Conservation (phyloP, 2,329 filamentous ascomycete species). For the Ceratocystis albifundus region DNA sequence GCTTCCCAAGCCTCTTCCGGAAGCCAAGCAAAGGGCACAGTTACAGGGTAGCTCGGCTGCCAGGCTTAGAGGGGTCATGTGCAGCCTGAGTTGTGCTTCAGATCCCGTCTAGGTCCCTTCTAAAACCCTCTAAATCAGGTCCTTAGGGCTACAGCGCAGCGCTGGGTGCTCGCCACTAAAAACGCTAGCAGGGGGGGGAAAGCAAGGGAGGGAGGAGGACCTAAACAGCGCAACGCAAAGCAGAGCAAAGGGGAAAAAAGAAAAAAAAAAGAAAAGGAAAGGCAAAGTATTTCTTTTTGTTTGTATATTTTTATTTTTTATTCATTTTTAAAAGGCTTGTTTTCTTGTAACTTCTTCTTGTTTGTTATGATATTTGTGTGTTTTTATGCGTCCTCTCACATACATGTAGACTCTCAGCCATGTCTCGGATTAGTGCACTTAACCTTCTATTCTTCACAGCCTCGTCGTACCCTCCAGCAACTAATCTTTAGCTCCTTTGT, state of each 20-base stretch:
- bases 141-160: background rate
- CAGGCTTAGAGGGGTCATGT: background rate
- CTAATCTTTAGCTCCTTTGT: background rate
- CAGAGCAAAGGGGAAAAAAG: background rate
- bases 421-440: too few relatives aligned
- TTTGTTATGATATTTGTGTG: too few relatives aligned
- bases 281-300: too few relatives aligned
- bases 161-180: background rate
- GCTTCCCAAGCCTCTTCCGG: slow-evolving; percentile 11
- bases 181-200: background rate
- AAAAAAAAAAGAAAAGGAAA: background rate
- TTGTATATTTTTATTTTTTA: too few relatives aligned
- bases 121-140: background rate
- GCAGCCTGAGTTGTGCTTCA: background rate
- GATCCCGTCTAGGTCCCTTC: background rate
- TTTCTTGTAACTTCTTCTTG: too few relatives aligned
- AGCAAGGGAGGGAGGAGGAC: background rate
- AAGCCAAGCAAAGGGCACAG: slow-evolving; percentile 1
- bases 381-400: too few relatives aligned
- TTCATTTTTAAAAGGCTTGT: too few relatives aligned
- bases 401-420: too few relatives aligned
- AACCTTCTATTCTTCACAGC: background rate
- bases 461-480: background rate
- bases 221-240: background rate
- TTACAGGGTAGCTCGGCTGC: slow-evolving; percentile 1